Conservation (phyloP, 2,329 filamentous ascomycete species). For the Helicocarpus griseus region DNA sequence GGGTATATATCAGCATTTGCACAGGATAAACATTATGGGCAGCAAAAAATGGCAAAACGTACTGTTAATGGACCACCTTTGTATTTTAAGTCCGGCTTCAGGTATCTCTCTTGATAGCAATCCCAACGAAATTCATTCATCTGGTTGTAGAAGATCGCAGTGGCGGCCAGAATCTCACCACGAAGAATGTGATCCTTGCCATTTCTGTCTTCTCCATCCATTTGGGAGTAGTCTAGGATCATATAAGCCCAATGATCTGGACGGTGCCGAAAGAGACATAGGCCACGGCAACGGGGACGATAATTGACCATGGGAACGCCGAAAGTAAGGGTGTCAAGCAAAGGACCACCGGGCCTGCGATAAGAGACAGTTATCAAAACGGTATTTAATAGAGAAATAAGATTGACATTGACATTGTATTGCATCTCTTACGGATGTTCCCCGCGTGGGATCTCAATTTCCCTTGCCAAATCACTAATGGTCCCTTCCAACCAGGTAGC, state of each 20-base stretch:
- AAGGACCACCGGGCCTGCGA: not conserved
- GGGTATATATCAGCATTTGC: not conserved
- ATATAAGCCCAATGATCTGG: slow-evolving; percentile 2
- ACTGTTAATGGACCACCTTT: not conserved
- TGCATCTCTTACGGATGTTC: not conserved
- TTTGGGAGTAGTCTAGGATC: slow-evolving; percentile 2
- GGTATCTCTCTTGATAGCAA: not conserved
- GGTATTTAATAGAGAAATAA: not conserved
- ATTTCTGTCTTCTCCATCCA: not conserved
- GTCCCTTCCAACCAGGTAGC: slow-evolving; percentile 3
- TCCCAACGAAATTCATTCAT: slow-evolving; percentile 2
- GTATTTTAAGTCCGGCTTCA: not conserved
- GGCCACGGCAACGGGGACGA: slow-evolving; percentile 1
- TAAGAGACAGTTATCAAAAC: not conserved
- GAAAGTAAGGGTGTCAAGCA: not conserved
- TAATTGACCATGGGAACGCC: not conserved
- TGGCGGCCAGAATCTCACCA: slow-evolving; percentile 1
- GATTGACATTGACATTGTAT: not conserved
- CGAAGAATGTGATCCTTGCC: slow-evolving; percentile 1
- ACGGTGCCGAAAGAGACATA: not conserved
- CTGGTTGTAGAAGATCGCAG: slow-evolving; percentile 1
- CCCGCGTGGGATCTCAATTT: not conserved
- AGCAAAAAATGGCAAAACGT: not conserved
- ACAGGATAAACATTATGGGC: not conserved
- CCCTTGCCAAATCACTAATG: not conserved